Evolutionary conservation across 1,139 yeast genomes (phyloP).

Genomic region (Yamadazyma trypodendri): DNA sequence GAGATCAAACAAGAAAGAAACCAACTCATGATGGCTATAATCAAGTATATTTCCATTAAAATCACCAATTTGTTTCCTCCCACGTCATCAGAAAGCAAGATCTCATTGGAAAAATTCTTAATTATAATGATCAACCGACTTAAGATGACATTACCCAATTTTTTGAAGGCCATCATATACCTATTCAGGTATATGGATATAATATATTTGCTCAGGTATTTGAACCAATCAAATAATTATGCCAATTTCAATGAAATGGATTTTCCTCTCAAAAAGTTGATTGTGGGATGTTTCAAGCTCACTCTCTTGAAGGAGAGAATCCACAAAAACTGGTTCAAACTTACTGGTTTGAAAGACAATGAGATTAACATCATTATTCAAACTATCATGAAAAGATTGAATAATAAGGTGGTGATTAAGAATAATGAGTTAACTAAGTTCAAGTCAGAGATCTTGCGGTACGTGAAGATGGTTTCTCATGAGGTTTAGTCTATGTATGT

Average conservation of each 20-base stretch:
- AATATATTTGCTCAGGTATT: conserved; percentile 45
- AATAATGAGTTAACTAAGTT: conserved; percentile 38
- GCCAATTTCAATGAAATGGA: conserved; percentile 48
- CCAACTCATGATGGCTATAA: conserved; percentile 45
- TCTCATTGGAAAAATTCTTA: conserved; percentile 44
- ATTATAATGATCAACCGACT: conserved; percentile 40
- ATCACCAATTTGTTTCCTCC: conserved; percentile 49
- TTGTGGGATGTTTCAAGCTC: conserved; percentile 45
- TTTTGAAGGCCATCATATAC: conserved; percentile 45
- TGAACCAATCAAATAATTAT: conserved; percentile 48
- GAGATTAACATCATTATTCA: conserved; percentile 39
- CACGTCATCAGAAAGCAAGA: conserved; percentile 30
- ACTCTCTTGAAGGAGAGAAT: conserved; percentile 34
- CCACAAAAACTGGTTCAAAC: conserved; percentile 31
- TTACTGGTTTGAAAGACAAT: conserved; percentile 39
- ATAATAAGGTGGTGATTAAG: conserved; percentile 43
- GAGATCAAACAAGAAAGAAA: conserved; percentile 22
- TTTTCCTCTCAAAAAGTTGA: conserved; percentile 42
- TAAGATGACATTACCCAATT: conserved; percentile 34
- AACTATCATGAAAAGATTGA: conserved; percentile 41
- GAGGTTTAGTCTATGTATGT: not conserved
- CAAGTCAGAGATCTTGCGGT: conserved; percentile 42
- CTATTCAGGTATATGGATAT: conserved; percentile 51
- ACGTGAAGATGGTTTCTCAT: conserved; percentile 28
- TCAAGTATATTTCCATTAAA: conserved; percentile 46